phyloP scores from a whole-genome alignment of 2,329 filamentous ascomycete genomes.

The Fusarium transvaalense region DNA sequence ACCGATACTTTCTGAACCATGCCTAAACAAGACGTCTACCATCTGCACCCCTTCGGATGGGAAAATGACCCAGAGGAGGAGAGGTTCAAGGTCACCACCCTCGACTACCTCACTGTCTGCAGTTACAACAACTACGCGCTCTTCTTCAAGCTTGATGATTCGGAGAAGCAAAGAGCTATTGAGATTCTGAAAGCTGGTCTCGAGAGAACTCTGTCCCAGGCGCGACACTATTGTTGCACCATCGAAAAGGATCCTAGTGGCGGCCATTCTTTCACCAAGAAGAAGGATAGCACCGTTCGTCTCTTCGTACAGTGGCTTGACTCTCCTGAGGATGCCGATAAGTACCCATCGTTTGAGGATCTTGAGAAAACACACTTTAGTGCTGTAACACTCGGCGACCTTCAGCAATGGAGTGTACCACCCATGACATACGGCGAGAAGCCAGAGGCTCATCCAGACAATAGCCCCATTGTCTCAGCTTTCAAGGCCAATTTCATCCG shows the following conservation, averaged over 20 bases:
- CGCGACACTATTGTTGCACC: slow-evolving; percentile 54
- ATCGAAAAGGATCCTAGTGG: slow-evolving; percentile 56
- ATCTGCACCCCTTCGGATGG: slow-evolving; percentile 54
- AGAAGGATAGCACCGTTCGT: slow-evolving; percentile 50
- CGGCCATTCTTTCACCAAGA: slow-evolving; percentile 55
- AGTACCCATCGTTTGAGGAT: slow-evolving; percentile 55
- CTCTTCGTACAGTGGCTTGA: slow-evolving; percentile 57
- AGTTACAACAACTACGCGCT: slow-evolving; percentile 57
- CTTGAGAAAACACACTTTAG: slow-evolving; percentile 54
- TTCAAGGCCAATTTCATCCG: slow-evolving; percentile 59
- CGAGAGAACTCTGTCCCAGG: slow-evolving; percentile 54
- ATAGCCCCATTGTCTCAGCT: slow-evolving; percentile 51
- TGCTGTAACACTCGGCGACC: slow-evolving; percentile 50
- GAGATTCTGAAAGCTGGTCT: slow-evolving; percentile 52
- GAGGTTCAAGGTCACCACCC: slow-evolving; percentile 53
- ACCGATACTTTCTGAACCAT: slow-evolving; percentile 29
- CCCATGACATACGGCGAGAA: slow-evolving; percentile 57
- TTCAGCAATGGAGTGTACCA: slow-evolving; percentile 51
- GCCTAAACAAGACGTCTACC: slow-evolving; percentile 47
- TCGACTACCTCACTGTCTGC: slow-evolving; percentile 53
- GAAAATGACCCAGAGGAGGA: slow-evolving; percentile 55
- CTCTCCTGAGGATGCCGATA: slow-evolving; percentile 38
- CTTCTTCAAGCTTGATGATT: slow-evolving; percentile 55
- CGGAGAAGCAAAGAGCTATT: slow-evolving; percentile 45
- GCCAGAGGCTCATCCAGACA: slow-evolving; percentile 54